Percentiles rank a stretch among this genome's conserved stretches.
Evolutionary conservation across 2,329 filamentous ascomycete genomes (phyloP).

Genomic region (Dothideomycetes sp.): DNA sequence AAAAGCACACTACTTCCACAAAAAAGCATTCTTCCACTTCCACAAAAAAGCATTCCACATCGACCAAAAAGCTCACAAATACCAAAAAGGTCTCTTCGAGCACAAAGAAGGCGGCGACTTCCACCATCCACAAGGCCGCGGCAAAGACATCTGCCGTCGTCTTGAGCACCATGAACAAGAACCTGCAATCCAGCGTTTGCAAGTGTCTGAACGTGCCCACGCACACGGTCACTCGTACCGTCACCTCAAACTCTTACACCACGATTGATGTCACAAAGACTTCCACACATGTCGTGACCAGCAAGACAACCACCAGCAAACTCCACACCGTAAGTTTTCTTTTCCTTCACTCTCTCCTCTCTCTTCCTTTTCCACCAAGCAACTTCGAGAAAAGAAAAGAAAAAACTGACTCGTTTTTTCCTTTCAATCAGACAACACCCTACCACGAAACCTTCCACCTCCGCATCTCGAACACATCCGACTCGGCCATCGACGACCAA

Average conservation of each 20-base stretch:
- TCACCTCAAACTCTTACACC: neutral
- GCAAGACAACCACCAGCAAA: neutral
- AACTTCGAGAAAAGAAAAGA: neutral
- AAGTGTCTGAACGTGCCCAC: constrained; percentile 14
- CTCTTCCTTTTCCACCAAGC: too few relatives aligned
- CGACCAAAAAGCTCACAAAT: constrained; percentile 1
- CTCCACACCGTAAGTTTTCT: constrained; percentile 9
- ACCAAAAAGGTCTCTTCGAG: neutral
- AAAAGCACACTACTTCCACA: too few relatives aligned
- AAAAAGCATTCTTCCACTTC: too few relatives aligned
- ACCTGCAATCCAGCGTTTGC: constrained; percentile 10
- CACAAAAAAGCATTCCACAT: too few relatives aligned
- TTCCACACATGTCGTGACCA: neutral
- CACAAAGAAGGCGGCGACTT: constrained; percentile 1
- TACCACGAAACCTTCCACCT: constrained; percentile 4
- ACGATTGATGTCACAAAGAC: neutral
- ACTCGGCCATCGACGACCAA: neutral
- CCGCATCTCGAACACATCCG: neutral
- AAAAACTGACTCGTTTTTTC: neutral
- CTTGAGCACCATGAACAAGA: constrained; percentile 6
- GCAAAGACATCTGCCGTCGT: neutral
- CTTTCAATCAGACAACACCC: neutral
- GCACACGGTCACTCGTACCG: constrained; percentile 2
- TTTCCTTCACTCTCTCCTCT: too few relatives aligned
- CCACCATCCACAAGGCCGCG: constrained; percentile 1